phyloP scores from a whole-genome alignment of 2,329 filamentous ascomycete genomes.

The Colletotrichum liaoningense region DNA sequence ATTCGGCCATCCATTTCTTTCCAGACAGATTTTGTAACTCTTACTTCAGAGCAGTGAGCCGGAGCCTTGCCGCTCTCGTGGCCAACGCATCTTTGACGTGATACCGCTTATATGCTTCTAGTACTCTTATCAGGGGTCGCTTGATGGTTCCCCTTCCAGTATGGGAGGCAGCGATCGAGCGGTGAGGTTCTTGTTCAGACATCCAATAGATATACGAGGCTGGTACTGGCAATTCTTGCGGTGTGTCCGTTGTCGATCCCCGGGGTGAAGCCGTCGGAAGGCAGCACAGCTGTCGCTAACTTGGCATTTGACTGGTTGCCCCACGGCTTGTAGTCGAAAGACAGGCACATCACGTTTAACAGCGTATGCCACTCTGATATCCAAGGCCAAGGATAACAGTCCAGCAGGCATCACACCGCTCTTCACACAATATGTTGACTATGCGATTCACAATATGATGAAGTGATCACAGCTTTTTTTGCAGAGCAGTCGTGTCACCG shows the following conservation, averaged over 20 bases:
- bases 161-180: neutral
- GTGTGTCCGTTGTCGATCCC: conserved; percentile 4
- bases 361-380: neutral
- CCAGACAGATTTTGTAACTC: neutral
- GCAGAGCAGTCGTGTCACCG: conserved; percentile 4
- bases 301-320: neutral
- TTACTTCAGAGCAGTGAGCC: no score
- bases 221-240: no score
- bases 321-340: neutral
- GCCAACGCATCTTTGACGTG: neutral
- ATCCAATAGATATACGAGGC: neutral
- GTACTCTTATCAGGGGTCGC: no score
- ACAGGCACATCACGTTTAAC: neutral
- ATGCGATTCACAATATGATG: no score
- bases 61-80: neutral
- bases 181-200: neutral
- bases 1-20: neutral
- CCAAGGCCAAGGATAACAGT: neutral
- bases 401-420: neutral
- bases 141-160: neutral
- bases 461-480: neutral
- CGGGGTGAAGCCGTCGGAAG: conserved; percentile 21
- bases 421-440: neutral
- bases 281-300: neutral
- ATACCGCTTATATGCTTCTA: neutral